These are phyloP conservation scores for Tylopilus sp. DNA, from an alignment of 1,284 basidiomycete species.

Conservation along the genomic window DNA sequence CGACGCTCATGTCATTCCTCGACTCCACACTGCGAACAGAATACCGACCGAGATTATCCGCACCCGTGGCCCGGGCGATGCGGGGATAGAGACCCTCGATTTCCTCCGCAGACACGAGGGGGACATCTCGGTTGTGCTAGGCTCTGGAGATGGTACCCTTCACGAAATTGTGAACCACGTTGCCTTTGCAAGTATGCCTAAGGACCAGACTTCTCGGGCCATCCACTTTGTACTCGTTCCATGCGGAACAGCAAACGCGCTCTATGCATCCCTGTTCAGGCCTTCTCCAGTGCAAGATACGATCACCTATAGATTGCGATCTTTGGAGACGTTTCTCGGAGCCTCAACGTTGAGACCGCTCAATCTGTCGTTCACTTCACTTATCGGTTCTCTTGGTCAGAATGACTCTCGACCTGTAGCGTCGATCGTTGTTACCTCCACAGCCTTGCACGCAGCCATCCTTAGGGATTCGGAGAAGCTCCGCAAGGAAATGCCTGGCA, in stretches of 20 bases:
- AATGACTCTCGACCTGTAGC: slow-evolving; percentile 32
- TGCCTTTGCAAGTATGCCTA: slow-evolving; percentile 27
- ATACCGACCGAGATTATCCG: slow-evolving; percentile 40
- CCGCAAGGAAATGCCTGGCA: slow-evolving; percentile 61
- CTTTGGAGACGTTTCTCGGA: slow-evolving; percentile 47
- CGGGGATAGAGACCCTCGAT: slow-evolving; percentile 48
- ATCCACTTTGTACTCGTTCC: slow-evolving; percentile 60
- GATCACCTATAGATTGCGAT: slow-evolving; percentile 47
- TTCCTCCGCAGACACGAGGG: slow-evolving; percentile 35
- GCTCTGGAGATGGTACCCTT: slow-evolving; percentile 88
- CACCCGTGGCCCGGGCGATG: slow-evolving; percentile 56
- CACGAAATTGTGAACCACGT: slow-evolving; percentile 76
- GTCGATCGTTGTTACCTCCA: slow-evolving; percentile 65
- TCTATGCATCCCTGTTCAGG: slow-evolving; percentile 67
- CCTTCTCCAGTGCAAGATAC: slow-evolving; percentile 29
- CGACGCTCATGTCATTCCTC: slow-evolving; percentile 56
- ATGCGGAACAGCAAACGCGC: slow-evolving; percentile 89
- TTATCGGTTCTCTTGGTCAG: slow-evolving; percentile 35
- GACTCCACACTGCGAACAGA: slow-evolving; percentile 45
- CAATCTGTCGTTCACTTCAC: slow-evolving; percentile 53
- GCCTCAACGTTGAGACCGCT: slow-evolving; percentile 42
- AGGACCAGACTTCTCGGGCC: slow-evolving; percentile 11
- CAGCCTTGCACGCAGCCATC: slow-evolving; percentile 86
- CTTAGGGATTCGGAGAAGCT: slow-evolving; percentile 77
- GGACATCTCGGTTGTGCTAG: slow-evolving; percentile 52